phyloP scores from a whole-genome alignment of 2,329 filamentous ascomycete genomes.

The Massarina eburnea region DNA sequence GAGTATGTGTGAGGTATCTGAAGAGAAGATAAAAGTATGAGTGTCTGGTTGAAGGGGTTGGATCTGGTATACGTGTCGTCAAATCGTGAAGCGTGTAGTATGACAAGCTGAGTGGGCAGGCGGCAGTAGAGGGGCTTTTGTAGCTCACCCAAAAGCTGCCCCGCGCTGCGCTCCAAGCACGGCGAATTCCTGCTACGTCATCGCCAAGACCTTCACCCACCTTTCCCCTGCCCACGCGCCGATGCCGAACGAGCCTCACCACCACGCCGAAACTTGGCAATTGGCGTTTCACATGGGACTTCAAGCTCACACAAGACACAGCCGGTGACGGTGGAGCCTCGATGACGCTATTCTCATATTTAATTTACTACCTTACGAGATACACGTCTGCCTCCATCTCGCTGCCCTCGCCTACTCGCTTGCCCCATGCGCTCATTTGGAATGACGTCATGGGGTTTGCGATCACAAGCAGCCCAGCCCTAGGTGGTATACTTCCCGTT shows the following conservation, averaged over 20 bases:
- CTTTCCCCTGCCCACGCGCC: constrained; percentile 4
- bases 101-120: neutral
- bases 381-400: constrained; percentile 11
- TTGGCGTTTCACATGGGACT: constrained; percentile 4
- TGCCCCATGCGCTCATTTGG: no score
- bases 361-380: constrained; percentile 19
- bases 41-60: neutral
- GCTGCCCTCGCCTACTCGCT: constrained; percentile 12
- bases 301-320: no score
- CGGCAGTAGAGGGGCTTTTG: constrained; percentile 22
- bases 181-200: constrained; percentile 25
- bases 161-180: constrained; percentile 1
- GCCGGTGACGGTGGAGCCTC: no score
- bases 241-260: constrained; percentile 4
- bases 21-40: neutral
- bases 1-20: constrained; percentile 5
- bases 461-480: no score
- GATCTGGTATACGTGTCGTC: constrained; percentile 1
- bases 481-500: constrained; percentile 6
- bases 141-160: constrained; percentile 32
- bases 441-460: constrained; percentile 28
- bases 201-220: constrained; percentile 28
- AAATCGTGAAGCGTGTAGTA: constrained; percentile 10
- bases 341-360: constrained; percentile 16
- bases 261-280: neutral